These are phyloP conservation scores for Heritiera littoralis DNA, from an alignment of 345 rosid genomes.

Conservation along the genomic window DNA sequence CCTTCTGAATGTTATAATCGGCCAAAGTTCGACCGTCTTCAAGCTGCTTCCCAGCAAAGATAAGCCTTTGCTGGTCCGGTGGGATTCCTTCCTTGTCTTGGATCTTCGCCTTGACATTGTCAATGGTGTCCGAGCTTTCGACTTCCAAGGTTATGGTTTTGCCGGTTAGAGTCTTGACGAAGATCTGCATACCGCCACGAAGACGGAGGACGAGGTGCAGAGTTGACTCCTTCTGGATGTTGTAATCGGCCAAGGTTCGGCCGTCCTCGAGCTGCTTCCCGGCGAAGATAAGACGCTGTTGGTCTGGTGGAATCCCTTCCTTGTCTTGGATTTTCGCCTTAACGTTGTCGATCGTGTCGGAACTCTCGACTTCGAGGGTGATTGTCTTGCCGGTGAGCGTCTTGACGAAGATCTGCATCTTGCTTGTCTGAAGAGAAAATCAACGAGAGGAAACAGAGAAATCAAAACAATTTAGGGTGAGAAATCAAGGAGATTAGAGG, in stretches of 20 bases:
- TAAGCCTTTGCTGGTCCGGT: slow-evolving; percentile 48
- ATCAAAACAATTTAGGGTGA: background rate
- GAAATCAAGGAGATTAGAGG: background rate
- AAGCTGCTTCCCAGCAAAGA: slow-evolving; percentile 47
- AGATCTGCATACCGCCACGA: slow-evolving; percentile 52
- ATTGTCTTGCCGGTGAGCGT: slow-evolving; percentile 46
- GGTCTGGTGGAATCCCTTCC: slow-evolving; percentile 51
- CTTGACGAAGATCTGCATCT: slow-evolving; percentile 48
- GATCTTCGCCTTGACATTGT: slow-evolving; percentile 48
- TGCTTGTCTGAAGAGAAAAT: slow-evolving; percentile 5
- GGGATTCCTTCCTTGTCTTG: slow-evolving; percentile 54
- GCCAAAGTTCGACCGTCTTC: slow-evolving; percentile 41
- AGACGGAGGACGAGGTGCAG: slow-evolving; percentile 39
- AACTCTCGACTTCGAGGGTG: slow-evolving; percentile 42
- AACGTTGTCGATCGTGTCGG: slow-evolving; percentile 48
- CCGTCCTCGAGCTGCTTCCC: slow-evolving; percentile 53
- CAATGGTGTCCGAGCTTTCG: slow-evolving; percentile 46
- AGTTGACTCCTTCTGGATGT: slow-evolving; percentile 42
- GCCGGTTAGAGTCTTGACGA: slow-evolving; percentile 42
- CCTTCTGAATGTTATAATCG: slow-evolving; percentile 44
- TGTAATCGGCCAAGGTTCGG: slow-evolving; percentile 43
- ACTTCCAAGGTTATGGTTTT: slow-evolving; percentile 48
- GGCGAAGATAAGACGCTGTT: slow-evolving; percentile 46
- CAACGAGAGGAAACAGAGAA: background rate
- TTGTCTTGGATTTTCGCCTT: slow-evolving; percentile 49